Conservation (phyloP, 257 asterid species). For the Scutellaria baicalensis region DNA sequence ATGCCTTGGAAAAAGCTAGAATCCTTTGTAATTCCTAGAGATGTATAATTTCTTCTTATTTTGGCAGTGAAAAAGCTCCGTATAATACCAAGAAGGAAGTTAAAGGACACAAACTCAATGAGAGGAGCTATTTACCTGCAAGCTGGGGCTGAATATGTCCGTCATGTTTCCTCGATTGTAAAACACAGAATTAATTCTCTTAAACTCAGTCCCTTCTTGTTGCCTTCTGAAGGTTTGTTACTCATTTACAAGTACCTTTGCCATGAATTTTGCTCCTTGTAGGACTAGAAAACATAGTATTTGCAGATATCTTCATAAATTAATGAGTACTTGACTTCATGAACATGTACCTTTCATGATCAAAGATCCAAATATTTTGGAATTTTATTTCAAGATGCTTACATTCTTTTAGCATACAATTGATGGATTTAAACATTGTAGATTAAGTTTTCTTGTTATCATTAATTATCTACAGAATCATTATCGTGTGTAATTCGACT, state of each 20-base stretch:
- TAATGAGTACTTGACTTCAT: not conserved
- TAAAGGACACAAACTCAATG: slow-evolving; percentile 66
- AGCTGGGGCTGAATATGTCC: slow-evolving; percentile 89
- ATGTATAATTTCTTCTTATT: not conserved
- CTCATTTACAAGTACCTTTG: slow-evolving; percentile 1
- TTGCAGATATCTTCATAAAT: not conserved
- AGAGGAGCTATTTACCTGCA: slow-evolving; percentile 63
- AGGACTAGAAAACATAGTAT: not conserved
- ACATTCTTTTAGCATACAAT: not conserved
- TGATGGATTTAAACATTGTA: not conserved
- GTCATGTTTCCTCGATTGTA: slow-evolving; percentile 72
- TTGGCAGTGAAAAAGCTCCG: slow-evolving; percentile 81
- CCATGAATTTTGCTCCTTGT: not conserved
- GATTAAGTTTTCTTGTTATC: not conserved
- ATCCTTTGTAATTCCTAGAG: not conserved
- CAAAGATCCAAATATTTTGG: not conserved
- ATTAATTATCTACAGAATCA: slow-evolving; percentile 45
- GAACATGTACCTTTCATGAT: not conserved
- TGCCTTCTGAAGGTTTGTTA: slow-evolving; percentile 66
- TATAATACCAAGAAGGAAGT: slow-evolving; percentile 68
- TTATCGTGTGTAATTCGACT: slow-evolving; percentile 53
- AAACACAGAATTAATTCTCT: slow-evolving; percentile 71
- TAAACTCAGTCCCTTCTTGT: slow-evolving; percentile 42
- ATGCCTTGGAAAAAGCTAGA: not conserved
- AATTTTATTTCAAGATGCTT: not conserved